Base-by-base conservation (phyloP, 805 yeast genomes). In the Metahyphopichia silvanorum region DNA sequence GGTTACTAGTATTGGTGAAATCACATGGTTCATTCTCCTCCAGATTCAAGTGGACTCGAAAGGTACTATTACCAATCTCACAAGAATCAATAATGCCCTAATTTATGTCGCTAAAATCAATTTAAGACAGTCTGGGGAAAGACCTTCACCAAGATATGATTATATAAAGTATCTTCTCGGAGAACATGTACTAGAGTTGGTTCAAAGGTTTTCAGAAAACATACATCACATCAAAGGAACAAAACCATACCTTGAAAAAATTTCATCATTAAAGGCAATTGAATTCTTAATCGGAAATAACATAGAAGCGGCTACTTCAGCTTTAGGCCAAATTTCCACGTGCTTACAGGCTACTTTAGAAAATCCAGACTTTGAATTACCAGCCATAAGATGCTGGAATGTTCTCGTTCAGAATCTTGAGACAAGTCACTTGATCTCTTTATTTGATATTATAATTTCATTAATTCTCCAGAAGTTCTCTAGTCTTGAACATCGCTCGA, bases 241-340 rank as follows among this genome's bases (percentile, higher is more conserved):
- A 24, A 78, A 77, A 27, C 86, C 95, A 0, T 81, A 74, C 44
- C 65, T 81, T 31, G 88, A 84, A 30, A 87, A 85, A 49, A 63
- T 80, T 1, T 71, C 76, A 22, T 81, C 91, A 1, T 67, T 91
- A 2, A 66, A 77, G 35, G 96, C 96, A 1, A 73, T 91, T 19
- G 76, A 80, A 23, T 76, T 82, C 36, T 57, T 91, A 16, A 76
- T 85, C 5, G 66, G 70, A 26, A 62, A 69, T 16, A 66, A 79
- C 11, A 74, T 84, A 19, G 72, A 77, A 4, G 74, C 84, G 2
- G 60, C 63, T 0, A 48, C 66, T 3, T 54, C 66, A 23, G 86
- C 86, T 0, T 57, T 84, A 21, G 94, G 96, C 0, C 98, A 89
- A 51, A 76, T 91, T 4, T 82, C 86, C 38, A 83, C 95, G 2